Base-by-base conservation (phyloP, 805 yeast species). In the Tetrapisispora pingtungensis region DNA sequence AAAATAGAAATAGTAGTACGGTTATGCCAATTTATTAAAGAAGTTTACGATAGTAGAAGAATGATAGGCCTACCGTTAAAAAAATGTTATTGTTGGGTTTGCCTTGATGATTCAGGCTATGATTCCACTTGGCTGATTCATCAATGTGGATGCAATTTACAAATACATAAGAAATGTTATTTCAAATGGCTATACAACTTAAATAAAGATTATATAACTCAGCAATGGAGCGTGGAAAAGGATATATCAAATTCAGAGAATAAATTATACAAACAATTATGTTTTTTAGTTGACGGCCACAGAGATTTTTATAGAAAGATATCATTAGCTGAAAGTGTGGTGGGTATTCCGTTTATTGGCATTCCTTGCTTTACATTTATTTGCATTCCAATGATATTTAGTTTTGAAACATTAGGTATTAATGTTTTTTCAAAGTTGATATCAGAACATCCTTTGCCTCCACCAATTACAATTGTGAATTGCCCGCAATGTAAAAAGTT, bases 141-240 rank as follows among this genome's bases (percentile, higher is more conserved):
- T 45, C 41, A 46, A n/a, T 60, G 65, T 38, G 59, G 59, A 19
- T 60, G 65, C 37, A 53, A 60, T 32, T 46, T 60, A 33, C 62
- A 60, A 46, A 46, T 60, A 4, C 65, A 60, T 44, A 57, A 57
- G 37, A 18, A 41, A 18, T 60, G 65, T 35, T 56, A 55, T 24
- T 40, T 59, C n/a, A 50, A 42, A 33, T 51, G 57, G 54, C 38
- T 58, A 1, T 52, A 49, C 36, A 50, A 50, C 26, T 36, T 44
- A 12, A 44, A 44, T 27, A 44, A 40, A 31, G 37, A 32, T 4
- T 37, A 39, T 13, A 40, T 44, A 1, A 10, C 33, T 3, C 20
- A 40, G 14, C 46, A 44, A 27, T 40, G 37, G 36, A 20, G 10
- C 30, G 17, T 37, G 43, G 18, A 40, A 44, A 22, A 49, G 41